Base-by-base conservation (phyloP, 2,329 filamentous ascomycete genomes). In the Colletotrichum spaethianum region DNA sequence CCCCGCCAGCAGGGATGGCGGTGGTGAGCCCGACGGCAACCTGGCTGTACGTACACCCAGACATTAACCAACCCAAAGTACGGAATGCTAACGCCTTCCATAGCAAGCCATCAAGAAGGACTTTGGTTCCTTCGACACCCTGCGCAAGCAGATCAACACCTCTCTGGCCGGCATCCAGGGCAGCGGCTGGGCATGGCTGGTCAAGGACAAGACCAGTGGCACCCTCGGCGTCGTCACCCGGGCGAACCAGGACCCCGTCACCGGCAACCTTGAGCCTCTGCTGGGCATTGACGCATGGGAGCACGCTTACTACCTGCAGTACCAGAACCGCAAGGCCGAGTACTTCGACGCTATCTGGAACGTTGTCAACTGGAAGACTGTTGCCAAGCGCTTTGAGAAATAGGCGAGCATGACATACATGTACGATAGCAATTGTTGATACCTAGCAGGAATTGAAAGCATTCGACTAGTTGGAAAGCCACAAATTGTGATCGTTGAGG, bases 291-390 rank as follows among this genome's bases (percentile, higher is more conserved):
- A 98, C 86, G 95, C 95, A 66, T 98, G 95, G 95, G 95, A 98
- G 88, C 95, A 98, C 85, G 95, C 95, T 63, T 97, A 97, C 88
- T 97, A 97, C 86, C 88, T 98, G 74, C 94, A 98, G 87, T 98
- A 98, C 86, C 90, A 98, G 90, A 98, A 98, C 89, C 92, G 94
- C 84, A 98, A 98, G 91, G 95, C 93, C 70, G 95, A 98, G 86
- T 98, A 98, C 88, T 98, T 98, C 84, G 90, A 90, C 78, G 94
- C 94, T 71, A 93, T 98, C 82, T 98, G 95, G 95, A 94, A 97
- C 77, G 95, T 98, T 61, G 87, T 98, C 83, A 98, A 98, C 91
- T 98, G 95, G 95, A 94, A 95, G 90, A 90, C 93, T 40, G 95
- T 94, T 55, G 92, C 93, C 82, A 91, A 92, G 87, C 90, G 94